Percentiles rank a stretch among this genome's conserved stretches.
These are phyloP conservation scores for Dendryphion nanum DNA, from an alignment of 2,329 filamentous ascomycete species.

Conservation along the genomic window DNA sequence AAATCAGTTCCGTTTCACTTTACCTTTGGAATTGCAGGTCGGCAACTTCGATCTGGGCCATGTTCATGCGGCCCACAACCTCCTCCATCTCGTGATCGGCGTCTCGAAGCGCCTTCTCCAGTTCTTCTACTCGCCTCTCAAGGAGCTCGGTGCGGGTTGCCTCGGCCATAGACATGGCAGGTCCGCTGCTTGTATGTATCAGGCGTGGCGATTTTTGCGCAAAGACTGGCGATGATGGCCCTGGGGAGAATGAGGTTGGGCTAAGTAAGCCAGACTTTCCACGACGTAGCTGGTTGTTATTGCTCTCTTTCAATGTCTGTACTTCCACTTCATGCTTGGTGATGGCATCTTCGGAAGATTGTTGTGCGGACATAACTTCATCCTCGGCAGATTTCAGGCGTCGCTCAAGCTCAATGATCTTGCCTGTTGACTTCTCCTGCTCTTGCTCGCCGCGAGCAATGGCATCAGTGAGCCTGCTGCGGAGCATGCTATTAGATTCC, in stretches of 20 bases:
- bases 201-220: slow-evolving; percentile 59
- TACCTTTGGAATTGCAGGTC: slow-evolving; percentile 69
- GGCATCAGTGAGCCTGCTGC: slow-evolving; percentile 73
- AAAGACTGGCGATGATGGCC: slow-evolving; percentile 63
- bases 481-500: slow-evolving; percentile 71
- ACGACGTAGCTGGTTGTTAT: slow-evolving; percentile 74
- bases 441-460: slow-evolving; percentile 81
- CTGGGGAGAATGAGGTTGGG: slow-evolving; percentile 57
- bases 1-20: too few species aligned
- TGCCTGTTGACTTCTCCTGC: slow-evolving; percentile 74
- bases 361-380: slow-evolving; percentile 76
- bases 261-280: slow-evolving; percentile 56
- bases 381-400: slow-evolving; percentile 82
- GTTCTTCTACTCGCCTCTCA: slow-evolving; percentile 74
- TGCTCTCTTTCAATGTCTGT: slow-evolving; percentile 69
- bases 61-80: slow-evolving; percentile 78
- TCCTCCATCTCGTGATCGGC: slow-evolving; percentile 81
- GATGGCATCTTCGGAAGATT: slow-evolving; percentile 81
- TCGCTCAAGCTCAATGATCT: slow-evolving; percentile 80
- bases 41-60: slow-evolving; percentile 78
- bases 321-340: slow-evolving; percentile 85
- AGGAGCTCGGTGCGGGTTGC: slow-evolving; percentile 73
- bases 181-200: slow-evolving; percentile 61
- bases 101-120: slow-evolving; percentile 76
- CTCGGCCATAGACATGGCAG: slow-evolving; percentile 60